phyloP scores from a whole-genome alignment of 2,329 filamentous ascomycete genomes.

The Cytospora leucostoma region DNA sequence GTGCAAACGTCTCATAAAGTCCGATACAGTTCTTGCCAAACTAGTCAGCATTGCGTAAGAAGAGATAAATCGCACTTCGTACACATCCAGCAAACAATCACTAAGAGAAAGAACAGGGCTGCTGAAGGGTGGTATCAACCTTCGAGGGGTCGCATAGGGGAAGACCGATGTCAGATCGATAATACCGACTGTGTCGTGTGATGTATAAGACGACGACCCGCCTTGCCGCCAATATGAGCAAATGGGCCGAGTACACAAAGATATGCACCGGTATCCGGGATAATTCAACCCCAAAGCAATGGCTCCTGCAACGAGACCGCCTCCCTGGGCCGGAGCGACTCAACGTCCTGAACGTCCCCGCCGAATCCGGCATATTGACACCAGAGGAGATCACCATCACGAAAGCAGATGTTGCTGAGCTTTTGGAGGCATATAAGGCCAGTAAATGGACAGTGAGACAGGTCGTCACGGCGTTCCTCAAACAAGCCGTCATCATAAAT shows the following conservation, averaged over 20 bases:
- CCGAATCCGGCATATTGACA: constrained; percentile 37
- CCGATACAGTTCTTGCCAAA: too few relatives aligned
- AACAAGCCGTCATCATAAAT: constrained; percentile 50
- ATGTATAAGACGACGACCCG: background rate
- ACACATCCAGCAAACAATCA: too few relatives aligned
- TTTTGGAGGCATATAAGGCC: constrained; percentile 31
- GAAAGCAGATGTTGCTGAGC: constrained; percentile 36
- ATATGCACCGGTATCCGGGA: constrained; percentile 38
- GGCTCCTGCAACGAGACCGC: constrained; percentile 38
- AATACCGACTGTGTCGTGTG: background rate
- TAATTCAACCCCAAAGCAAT: constrained; percentile 39
- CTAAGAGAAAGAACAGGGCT: background rate
- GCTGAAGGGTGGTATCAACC: background rate
- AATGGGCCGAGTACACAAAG: constrained; percentile 38
- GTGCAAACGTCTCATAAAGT: too few relatives aligned
- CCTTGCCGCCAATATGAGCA: constrained; percentile 12
- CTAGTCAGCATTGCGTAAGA: too few relatives aligned
- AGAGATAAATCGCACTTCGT: too few relatives aligned
- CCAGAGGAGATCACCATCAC: constrained; percentile 43
- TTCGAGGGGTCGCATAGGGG: background rate
- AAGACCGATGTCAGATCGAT: background rate
- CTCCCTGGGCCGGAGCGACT: constrained; percentile 32
- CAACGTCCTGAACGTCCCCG: constrained; percentile 32
- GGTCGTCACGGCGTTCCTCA: constrained; percentile 49
- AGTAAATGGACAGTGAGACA: constrained; percentile 39